Evolutionary conservation across 1,284 basidiomycete species (phyloP).

Genomic region (Trichosporon sp.): DNA sequence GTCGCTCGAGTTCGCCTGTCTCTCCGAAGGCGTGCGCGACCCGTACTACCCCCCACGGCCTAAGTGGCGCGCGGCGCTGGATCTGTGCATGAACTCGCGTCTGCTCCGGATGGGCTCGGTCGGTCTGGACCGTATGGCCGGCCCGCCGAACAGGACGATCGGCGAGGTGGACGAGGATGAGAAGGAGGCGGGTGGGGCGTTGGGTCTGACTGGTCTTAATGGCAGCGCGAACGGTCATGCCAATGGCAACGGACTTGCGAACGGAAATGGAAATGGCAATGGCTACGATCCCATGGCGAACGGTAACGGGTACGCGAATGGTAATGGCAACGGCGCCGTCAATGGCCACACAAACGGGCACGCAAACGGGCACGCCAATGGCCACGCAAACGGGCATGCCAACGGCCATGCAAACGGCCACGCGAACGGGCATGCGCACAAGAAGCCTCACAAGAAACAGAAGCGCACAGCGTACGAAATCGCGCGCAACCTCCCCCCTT

Average conservation of each 20-base stretch:
- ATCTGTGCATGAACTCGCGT: slow-evolving; percentile 33
- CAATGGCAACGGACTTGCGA: not conserved
- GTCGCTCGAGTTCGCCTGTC: slow-evolving; percentile 33
- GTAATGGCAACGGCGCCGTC: not conserved
- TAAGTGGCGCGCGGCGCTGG: slow-evolving; percentile 22
- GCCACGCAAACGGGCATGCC: not conserved
- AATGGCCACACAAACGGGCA: not conserved
- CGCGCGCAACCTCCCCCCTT: not conserved
- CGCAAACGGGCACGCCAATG: not conserved
- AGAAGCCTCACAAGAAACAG: not conserved
- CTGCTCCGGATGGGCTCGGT: slow-evolving; percentile 33
- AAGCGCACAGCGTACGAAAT: not conserved
- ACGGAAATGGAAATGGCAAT: not conserved
- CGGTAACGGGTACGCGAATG: not conserved
- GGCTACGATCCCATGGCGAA: not conserved
- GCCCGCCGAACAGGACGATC: slow-evolving; percentile 4
- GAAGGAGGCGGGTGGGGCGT: not conserved
- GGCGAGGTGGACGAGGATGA: not conserved
- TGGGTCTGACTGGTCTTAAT: not conserved
- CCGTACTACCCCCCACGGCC: slow-evolving; percentile 21
- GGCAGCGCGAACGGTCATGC: not conserved
- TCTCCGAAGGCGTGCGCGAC: slow-evolving; percentile 28
- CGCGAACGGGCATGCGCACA: not conserved
- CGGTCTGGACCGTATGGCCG: slow-evolving; percentile 16
- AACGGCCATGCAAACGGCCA: not conserved